Evolutionary conservation across 106 monocot species (phyloP), one percentile per base, ranked within the genome.

Genomic region (Vanilla planifolia): DNA sequence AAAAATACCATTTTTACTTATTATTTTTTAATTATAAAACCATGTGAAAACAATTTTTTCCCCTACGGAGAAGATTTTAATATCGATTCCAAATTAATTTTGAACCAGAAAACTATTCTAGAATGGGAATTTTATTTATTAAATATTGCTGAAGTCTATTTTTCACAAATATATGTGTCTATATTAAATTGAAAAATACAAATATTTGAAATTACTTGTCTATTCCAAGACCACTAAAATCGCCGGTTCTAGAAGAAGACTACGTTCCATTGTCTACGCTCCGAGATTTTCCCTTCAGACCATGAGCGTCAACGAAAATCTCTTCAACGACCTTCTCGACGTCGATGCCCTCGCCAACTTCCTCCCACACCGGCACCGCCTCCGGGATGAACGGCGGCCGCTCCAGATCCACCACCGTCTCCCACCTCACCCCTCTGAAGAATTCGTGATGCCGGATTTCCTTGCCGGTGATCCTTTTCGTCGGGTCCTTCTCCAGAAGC

Each of bases 331-430:
- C 45, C 64, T 59, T 73, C 70, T 90, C 95, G 33, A 96, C 87
- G 36, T 87, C 78, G 28, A 86, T 43, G 34, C 41, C 26, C 35
- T 53, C 69, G 2, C 5, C n/a, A 7, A 44, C 69, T 0, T 33
- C 27, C 39, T 52, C 32, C 3, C 65, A 68, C 39, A 67, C 72
- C 37, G 5, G 7, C 9, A 8, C 57, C 35, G 13, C 67, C 14
- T 40, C 55, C 9, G 87, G 91, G 16, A 98, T 82, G 55, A 72
- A 91, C 45, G 96, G 96, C 44, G 96, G 87, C 67, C 96, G 71
- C 15, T 69, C 21, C 23, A 98, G 55, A 27, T 64, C 27, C n/a
- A 79, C 11, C 1, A 98, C 59, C 23, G 63, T 37, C 7, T 76
- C 77, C 96, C 96, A 98, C 30, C 77, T 67, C 17, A 98, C 72